Conservation (phyloP, 2,329 filamentous ascomycete species). For the Arthroderma uncinatum region DNA sequence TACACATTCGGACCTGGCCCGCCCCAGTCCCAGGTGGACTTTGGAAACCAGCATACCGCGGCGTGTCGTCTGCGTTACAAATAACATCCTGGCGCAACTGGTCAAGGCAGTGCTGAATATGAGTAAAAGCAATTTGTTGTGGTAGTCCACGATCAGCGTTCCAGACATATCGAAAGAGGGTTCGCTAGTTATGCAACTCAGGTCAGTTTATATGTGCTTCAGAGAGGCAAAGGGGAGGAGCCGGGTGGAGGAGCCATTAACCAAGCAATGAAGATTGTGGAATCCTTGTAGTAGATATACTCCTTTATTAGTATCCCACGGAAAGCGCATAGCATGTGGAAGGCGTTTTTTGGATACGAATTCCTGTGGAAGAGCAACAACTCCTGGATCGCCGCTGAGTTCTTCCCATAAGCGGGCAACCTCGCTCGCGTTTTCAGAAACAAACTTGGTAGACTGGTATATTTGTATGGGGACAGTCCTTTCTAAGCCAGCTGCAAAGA, state of each 20-base stretch:
- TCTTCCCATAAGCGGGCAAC: not conserved
- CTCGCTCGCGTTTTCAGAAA: not conserved
- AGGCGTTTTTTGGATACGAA: not conserved
- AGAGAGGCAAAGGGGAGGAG: not conserved
- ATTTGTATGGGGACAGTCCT: not conserved
- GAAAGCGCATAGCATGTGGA: not conserved
- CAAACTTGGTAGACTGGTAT: not conserved
- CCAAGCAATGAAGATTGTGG: not conserved
- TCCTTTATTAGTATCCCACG: not conserved
- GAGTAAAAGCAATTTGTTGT: not conserved
- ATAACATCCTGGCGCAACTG: not conserved
- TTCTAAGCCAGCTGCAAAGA: not conserved
- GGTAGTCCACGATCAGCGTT: not conserved
- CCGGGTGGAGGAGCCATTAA: not conserved
- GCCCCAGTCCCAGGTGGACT: not conserved
- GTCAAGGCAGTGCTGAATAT: slow-evolving; percentile 1
- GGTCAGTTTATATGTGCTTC: not conserved
- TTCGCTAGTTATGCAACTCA: not conserved
- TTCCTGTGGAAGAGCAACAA: not conserved
- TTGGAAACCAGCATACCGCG: not conserved
- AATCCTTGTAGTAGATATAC: not conserved
- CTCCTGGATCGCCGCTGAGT: not conserved
- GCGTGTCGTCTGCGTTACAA: slow-evolving; percentile 1
- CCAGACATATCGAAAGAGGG: not conserved
- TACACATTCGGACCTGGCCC: not conserved